Conservation (phyloP, 352 stramenopile genomes). For the Pythium periplocum region DNA sequence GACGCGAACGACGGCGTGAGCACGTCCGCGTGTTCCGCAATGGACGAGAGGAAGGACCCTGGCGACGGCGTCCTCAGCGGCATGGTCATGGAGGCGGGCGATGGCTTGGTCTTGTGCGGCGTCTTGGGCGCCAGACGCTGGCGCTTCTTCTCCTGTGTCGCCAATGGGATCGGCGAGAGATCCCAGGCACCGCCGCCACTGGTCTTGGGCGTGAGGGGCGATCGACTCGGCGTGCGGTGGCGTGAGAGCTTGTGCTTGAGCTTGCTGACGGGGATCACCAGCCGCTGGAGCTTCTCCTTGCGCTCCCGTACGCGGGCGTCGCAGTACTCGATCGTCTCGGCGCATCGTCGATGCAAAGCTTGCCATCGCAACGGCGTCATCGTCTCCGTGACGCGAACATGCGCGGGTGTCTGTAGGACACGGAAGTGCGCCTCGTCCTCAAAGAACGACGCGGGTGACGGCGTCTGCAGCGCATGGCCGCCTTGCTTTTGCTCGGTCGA, state of each 20-base stretch:
- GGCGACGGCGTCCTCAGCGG: too few relatives aligned
- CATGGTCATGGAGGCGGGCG: background rate
- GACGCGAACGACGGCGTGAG: slow-evolving; percentile 21
- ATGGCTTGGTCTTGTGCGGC: slow-evolving; percentile 2
- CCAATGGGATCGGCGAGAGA: slow-evolving; percentile 38
- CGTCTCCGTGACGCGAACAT: slow-evolving; percentile 3
- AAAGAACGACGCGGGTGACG: slow-evolving; percentile 29
- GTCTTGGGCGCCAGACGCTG: too few relatives aligned
- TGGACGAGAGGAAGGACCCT: slow-evolving; percentile 6
- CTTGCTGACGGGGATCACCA: slow-evolving; percentile 21
- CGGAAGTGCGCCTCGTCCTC: slow-evolving; percentile 43
- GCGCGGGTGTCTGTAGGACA: slow-evolving; percentile 35
- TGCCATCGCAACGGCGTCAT: slow-evolving; percentile 6
- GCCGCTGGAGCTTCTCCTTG: slow-evolving; percentile 29
- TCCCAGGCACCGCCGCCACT: slow-evolving; percentile 26
- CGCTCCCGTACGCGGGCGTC: slow-evolving; percentile 32
- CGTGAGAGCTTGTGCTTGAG: slow-evolving; percentile 16
- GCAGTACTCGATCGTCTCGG: slow-evolving; percentile 34
- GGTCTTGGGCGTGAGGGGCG: slow-evolving; percentile 9
- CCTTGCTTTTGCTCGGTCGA: slow-evolving; percentile 27
- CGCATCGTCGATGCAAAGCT: slow-evolving; percentile 37
- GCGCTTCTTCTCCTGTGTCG: slow-evolving; percentile 12
- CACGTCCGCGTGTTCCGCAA: slow-evolving; percentile 10
- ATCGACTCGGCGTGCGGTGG: background rate
- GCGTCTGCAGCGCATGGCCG: too few relatives aligned